Base-by-base conservation (phyloP, 345 rosid species). In the Carallia brachiata region DNA sequence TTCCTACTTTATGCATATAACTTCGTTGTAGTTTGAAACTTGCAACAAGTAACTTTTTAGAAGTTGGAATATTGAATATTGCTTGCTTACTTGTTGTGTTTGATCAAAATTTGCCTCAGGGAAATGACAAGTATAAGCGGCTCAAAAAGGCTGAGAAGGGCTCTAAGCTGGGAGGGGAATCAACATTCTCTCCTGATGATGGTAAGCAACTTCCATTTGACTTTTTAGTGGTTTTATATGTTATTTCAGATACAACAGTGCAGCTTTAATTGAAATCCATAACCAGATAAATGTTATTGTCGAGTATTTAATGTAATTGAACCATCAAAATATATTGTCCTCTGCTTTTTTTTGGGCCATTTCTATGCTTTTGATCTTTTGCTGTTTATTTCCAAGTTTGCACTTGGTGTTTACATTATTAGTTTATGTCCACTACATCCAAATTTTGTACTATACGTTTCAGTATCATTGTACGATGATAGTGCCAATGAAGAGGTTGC, bases 401-500 rank as follows among this genome's bases (percentile, higher is more conserved):
- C 17, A 13, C 50, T 44, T 52, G 37, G 60, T 13, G 23, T 59
- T 47, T 75, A 71, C 54, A 12, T 63, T 63, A 37, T n/a, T 52
- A 36, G 64, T 34, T 50, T 31, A 32, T 40, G 48, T 74, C n/a
- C 30, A 61, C 73, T 61, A 18, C 18, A 58, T 47, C 28, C 4
- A 32, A 30, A 8, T 68, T 34, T 53, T 63, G 52, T 75, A 59
- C 70, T 61, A 37, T 44, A 12, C 16, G 34, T 70, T 57, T 19
- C 64, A 83, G 93, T 82, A 64, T 81, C 62, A 40, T 89, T 78
- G 1, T 85, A 87, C 34, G 99, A 90, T 79, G 97, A 95, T 85
- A 84, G 85, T 47, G 87, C 89, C 32, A 97, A 95, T 80, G 98
- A 89, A 63, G 96, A 90, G 79, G 97, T 90, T 79, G 89, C 73